Percentiles rank a stretch among this genome's conserved stretches.
Evolutionary conservation across 2,329 filamentous ascomycete species (phyloP).

Genomic region (Apiospora pterosperma): DNA sequence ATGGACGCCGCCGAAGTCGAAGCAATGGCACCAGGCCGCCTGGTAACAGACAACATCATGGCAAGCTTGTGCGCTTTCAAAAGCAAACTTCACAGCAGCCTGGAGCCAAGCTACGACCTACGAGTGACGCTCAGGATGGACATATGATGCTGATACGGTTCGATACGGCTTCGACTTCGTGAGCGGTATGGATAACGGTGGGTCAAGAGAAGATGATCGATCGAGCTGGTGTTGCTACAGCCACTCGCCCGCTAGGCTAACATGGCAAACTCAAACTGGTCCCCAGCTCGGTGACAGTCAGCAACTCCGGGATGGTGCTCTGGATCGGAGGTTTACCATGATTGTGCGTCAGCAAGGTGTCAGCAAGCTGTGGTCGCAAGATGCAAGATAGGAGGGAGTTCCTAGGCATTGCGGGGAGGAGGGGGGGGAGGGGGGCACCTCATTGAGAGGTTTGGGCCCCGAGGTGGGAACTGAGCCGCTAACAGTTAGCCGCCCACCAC

Average conservation of each 20-base stretch:
- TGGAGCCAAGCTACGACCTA: not conserved
- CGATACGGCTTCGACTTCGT: not conserved
- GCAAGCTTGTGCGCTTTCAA: not conserved
- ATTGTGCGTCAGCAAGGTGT: not conserved
- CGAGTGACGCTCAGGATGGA: not conserved
- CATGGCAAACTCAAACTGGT: not conserved
- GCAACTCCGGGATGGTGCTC: not conserved
- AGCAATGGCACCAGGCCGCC: slow-evolving; percentile 16
- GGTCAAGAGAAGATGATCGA: not conserved
- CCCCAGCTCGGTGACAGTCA: not conserved
- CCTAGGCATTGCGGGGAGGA: not conserved
- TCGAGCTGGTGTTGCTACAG: not conserved
- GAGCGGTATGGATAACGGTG: not conserved
- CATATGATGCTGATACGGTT: not conserved
- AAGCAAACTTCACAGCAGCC: slow-evolving; percentile 6
- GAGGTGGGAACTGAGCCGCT: not conserved
- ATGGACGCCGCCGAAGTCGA: slow-evolving; percentile 8
- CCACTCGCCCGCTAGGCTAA: not conserved
- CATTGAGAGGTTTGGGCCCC: not conserved
- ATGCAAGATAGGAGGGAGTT: not conserved
- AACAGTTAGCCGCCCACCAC: not conserved
- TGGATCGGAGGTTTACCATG: not conserved
- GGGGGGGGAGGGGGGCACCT: no score
- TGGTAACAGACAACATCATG: slow-evolving; percentile 19
- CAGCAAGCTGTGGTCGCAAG: not conserved